Percentiles rank a stretch among this genome's conserved stretches.
Evolutionary conservation across 1,284 basidiomycete species (phyloP).

Genomic region (Apiotrichum domesticum): DNA sequence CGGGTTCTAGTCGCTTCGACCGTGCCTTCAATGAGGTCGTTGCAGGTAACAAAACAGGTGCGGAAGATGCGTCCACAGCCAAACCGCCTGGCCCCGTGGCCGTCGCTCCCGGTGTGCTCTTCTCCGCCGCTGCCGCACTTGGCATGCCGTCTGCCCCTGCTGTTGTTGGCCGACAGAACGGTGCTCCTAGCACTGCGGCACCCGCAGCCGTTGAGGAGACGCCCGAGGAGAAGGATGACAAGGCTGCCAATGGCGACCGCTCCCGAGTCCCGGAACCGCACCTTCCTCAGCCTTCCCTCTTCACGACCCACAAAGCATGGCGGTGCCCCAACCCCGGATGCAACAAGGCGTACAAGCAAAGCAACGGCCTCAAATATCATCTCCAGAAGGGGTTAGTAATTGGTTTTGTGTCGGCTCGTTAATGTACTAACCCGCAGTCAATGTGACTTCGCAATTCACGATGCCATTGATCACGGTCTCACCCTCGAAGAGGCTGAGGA

Average conservation of each 20-base stretch:
- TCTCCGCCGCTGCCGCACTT: slow-evolving; percentile 31
- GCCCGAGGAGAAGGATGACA: slow-evolving; percentile 3
- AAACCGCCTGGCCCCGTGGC: slow-evolving; percentile 27
- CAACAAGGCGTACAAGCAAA: slow-evolving; percentile 98
- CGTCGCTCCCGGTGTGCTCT: slow-evolving; percentile 42
- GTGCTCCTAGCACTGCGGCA: background rate
- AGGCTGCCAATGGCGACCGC: slow-evolving; percentile 9
- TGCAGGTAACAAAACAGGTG: slow-evolving; percentile 36
- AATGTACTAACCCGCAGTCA: slow-evolving; percentile 53
- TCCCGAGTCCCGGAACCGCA: slow-evolving; percentile 24
- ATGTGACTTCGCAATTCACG: slow-evolving; percentile 80
- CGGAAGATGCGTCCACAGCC: slow-evolving; percentile 26
- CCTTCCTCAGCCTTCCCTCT: slow-evolving; percentile 40
- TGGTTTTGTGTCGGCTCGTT: slow-evolving; percentile 46
- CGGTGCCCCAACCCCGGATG: slow-evolving; percentile 94
- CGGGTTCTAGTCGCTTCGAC: slow-evolving; percentile 34
- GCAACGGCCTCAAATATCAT: slow-evolving; percentile 94
- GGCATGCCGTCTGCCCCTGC: slow-evolving; percentile 38
- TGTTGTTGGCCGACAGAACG: slow-evolving; percentile 18
- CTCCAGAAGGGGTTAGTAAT: slow-evolving; percentile 55
- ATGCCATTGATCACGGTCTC: slow-evolving; percentile 61
- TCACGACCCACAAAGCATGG: slow-evolving; percentile 74
- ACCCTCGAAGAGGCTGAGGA: slow-evolving; percentile 77
- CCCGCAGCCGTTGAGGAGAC: background rate
- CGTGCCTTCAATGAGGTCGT: slow-evolving; percentile 44